phyloP scores from a whole-genome alignment of 2,329 filamentous ascomycete species.

The Ophioceras dolichostomum region DNA sequence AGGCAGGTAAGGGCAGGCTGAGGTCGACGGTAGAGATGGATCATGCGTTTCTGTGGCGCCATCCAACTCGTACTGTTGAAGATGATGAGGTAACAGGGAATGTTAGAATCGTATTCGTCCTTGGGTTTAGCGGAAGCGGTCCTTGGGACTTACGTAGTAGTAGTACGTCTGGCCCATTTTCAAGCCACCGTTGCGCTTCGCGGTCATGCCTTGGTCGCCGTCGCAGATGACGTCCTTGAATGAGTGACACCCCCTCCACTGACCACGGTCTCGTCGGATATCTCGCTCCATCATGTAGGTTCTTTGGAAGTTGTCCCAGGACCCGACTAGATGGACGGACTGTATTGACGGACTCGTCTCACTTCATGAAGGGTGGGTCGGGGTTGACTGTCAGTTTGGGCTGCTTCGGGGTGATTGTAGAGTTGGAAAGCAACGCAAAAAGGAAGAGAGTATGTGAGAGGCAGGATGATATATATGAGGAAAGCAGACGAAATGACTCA shows the following conservation, averaged over 20 bases:
- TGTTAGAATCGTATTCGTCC: too few relatives aligned
- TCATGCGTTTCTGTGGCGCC: constrained; percentile 68
- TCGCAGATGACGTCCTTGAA: constrained; percentile 81
- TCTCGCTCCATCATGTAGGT: constrained; percentile 76
- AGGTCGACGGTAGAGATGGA: constrained; percentile 59
- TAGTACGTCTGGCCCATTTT: constrained; percentile 92
- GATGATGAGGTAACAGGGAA: too few relatives aligned
- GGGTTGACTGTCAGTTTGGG: too few relatives aligned
- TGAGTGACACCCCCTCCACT: constrained; percentile 80
- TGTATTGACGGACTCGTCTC: constrained; percentile 34
- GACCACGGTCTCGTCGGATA: constrained; percentile 55
- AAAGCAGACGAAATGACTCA: neutral
- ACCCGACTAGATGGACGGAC: constrained; percentile 73
- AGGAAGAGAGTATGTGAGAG: constrained; percentile 3
- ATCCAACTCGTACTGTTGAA: constrained; percentile 74
- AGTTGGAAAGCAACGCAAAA: constrained; percentile 7
- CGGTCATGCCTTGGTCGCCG: constrained; percentile 43
- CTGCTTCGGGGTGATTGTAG: constrained; percentile 2
- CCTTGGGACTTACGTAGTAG: constrained; percentile 79
- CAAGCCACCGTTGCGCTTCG: constrained; percentile 62
- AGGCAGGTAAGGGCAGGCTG: constrained; percentile 71
- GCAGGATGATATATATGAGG: neutral
- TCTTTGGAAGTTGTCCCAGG: constrained; percentile 87
- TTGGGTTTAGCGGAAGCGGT: too few relatives aligned
- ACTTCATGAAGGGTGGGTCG: too few relatives aligned